phyloP scores from a whole-genome alignment of 2,329 filamentous ascomycete species.

The Neurospora crassa region DNA sequence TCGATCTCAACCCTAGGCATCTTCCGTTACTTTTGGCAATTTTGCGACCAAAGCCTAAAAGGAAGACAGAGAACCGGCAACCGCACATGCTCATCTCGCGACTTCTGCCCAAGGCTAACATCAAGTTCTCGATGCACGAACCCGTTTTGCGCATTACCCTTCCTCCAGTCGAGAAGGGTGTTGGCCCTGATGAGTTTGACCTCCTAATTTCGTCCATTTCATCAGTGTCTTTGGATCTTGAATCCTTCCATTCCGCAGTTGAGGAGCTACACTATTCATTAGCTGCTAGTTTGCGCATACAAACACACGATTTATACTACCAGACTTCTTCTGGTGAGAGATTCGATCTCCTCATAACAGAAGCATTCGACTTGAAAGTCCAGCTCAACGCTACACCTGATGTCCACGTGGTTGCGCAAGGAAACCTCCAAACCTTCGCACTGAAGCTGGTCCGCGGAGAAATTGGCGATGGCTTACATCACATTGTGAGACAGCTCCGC shows the following conservation, averaged over 20 bases:
- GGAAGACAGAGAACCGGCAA: slow-evolving; percentile 31
- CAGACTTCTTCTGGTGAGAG: slow-evolving; percentile 75
- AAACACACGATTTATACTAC: slow-evolving; percentile 87
- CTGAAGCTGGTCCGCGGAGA: slow-evolving; percentile 85
- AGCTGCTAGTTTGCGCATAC: slow-evolving; percentile 69
- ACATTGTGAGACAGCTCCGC: slow-evolving; percentile 79
- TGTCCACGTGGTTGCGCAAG: slow-evolving; percentile 69
- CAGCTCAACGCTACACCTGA: slow-evolving; percentile 80
- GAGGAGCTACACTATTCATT: slow-evolving; percentile 83
- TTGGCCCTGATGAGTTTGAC: slow-evolving; percentile 75
- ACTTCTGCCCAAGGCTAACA: slow-evolving; percentile 84
- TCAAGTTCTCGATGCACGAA: slow-evolving; percentile 95
- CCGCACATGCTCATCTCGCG: slow-evolving; percentile 70
- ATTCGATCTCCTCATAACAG: slow-evolving; percentile 79
- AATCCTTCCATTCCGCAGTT: slow-evolving; percentile 85
- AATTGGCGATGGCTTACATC: slow-evolving; percentile 82
- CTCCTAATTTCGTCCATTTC: slow-evolving; percentile 92
- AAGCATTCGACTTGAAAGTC: slow-evolving; percentile 78
- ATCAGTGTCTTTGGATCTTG: slow-evolving; percentile 82
- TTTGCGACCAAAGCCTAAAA: slow-evolving; percentile 46
- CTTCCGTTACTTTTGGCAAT: slow-evolving; percentile 76
- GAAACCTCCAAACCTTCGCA: slow-evolving; percentile 76
- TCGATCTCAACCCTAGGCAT: slow-evolving; percentile 88
- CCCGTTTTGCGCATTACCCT: slow-evolving; percentile 85
- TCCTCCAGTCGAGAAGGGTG: slow-evolving; percentile 59